These are phyloP conservation scores for Leptodermis oblonga DNA, from an alignment of 257 asterid species.

Conservation along the genomic window DNA sequence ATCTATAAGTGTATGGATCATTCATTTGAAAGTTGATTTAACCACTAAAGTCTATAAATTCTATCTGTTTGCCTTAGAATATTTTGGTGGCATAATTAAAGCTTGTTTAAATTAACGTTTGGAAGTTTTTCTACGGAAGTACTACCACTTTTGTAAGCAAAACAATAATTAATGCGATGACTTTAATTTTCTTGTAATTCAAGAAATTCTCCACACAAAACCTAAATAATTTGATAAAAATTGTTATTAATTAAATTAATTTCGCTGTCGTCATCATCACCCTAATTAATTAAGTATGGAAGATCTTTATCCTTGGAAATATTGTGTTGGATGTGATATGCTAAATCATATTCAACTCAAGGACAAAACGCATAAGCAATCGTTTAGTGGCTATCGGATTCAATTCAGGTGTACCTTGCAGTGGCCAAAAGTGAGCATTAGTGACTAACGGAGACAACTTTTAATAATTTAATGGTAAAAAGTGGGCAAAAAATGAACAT, in stretches of 20 bases:
- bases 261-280: constrained; percentile 7
- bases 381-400: too few species aligned
- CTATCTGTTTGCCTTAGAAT: too few species aligned
- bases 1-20: background rate
- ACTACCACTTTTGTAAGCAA: background rate
- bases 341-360: background rate
- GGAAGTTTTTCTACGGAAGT: constrained; percentile 8
- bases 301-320: background rate
- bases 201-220: constrained; percentile 8
- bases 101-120: too few species aligned
- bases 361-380: too few species aligned
- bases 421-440: too few species aligned
- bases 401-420: too few species aligned
- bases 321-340: background rate
- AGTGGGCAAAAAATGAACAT: too few species aligned
- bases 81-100: too few species aligned
- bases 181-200: constrained; percentile 10
- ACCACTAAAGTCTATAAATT: background rate
- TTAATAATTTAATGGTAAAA: too few species aligned
- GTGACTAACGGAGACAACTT: too few species aligned
- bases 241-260: too few species aligned
- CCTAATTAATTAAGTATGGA: background rate
- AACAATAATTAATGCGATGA: background rate
- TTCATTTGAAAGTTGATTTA: background rate
- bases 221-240: background rate